Evolutionary conservation across 768 basidiomycete genomes (phyloP), one percentile per base, ranked within the genome.

Genomic region (Trametes punicea): DNA sequence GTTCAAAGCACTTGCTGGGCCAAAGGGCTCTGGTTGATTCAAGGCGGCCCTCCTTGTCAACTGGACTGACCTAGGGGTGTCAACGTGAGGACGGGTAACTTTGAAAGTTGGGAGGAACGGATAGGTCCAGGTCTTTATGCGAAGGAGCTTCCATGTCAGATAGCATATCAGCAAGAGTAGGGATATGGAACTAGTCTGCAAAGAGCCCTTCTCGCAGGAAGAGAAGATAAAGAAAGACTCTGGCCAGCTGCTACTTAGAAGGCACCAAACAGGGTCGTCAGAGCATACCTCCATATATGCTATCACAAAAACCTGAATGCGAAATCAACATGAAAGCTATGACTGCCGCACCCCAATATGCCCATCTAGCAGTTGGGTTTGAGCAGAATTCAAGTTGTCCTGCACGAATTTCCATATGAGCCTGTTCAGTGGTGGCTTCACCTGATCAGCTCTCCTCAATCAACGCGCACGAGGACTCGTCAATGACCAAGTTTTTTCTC

Each of bases 241-340:
- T 73, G 78, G 8, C 81, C 82, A 26, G 87, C 79, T 0, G 81
- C 82, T 3, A 75, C 68, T 49, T 74, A 79, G 74, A 89, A 88
- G n/a, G 63, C 87, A 89, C 88, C 87, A 89, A 7, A 79, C 84
- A 11, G 74, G 73, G 55, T 87, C 84, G 18, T 71, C 66, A 6
- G 76, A 71, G 57, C 85, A 88, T 8, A 70, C 74, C 63, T 88
- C 88, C 58, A 81, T 85, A 61, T 83, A 87, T 3, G 83, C 82
- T 85, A 31, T 2, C 10, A 20, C 36, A 26, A 1, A 50, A 13
- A 33, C 18, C 44, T 31, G n/a, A 46, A 29, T 9, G 38, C 36
- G 13, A 38, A 47, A 42, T 40, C 6, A 15, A 29, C 0, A n/a
- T 2, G 13, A 9, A 13, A 13, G 2, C 2, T 65, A 29, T 53